Conservation (phyloP, 345 rosid genomes). For the Gossypium herbaceum region DNA sequence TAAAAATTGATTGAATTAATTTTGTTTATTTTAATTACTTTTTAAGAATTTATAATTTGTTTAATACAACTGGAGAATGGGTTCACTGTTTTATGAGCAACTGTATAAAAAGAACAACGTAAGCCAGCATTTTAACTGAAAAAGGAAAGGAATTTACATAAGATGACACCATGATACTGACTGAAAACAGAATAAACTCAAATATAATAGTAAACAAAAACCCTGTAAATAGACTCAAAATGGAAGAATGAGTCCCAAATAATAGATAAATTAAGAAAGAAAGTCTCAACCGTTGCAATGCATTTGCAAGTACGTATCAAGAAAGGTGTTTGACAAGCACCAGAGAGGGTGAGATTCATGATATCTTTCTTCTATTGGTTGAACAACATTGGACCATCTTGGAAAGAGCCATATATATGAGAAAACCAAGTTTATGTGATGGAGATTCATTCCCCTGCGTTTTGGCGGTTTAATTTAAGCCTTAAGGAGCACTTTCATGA, state of each 20-base stretch:
- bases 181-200: background rate
- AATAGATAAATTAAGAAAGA: background rate
- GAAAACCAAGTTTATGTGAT: constrained; percentile 14
- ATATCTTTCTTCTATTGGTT: background rate
- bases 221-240: background rate
- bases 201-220: no score
- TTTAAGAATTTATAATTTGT: no score
- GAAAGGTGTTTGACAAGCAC: background rate
- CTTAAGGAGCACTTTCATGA: constrained; percentile 14
- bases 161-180: background rate
- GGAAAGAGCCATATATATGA: background rate
- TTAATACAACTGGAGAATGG: no score
- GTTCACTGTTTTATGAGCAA: background rate
- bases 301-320: background rate
- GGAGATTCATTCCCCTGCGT: background rate
- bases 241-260: background rate
- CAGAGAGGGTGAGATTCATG: background rate
- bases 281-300: background rate
- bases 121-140: background rate
- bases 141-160: background rate
- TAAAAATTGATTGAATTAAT: no score
- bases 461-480: background rate
- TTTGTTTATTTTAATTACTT: no score
- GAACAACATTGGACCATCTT: background rate
- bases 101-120: no score